Conservation (phyloP, 805 yeast genomes). For the Komagataella phaffii region DNA sequence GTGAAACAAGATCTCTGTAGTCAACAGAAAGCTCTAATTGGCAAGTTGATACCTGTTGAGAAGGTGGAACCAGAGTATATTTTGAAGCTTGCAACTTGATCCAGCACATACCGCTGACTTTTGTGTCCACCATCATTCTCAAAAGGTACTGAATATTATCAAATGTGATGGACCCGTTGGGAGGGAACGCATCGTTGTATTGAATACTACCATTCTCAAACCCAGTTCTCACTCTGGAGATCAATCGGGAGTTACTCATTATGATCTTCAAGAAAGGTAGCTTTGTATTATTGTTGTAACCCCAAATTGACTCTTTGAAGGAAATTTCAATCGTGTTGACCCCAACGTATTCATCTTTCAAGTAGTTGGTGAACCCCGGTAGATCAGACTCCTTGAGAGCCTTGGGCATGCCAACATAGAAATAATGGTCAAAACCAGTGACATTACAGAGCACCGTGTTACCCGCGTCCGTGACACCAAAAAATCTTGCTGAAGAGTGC, state of each 20-base stretch:
- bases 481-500: conserved; percentile 61
- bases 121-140: conserved; percentile 85
- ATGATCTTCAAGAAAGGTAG: conserved; percentile 69
- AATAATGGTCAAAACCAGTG: conserved; percentile 77
- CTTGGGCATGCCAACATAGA: conserved; percentile 83
- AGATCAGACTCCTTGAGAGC: conserved; percentile 52
- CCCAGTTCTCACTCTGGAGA: conserved; percentile 58
- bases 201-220: conserved; percentile 75
- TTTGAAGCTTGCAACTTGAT: conserved; percentile 70
- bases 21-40: conserved; percentile 73
- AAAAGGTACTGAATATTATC: conserved; percentile 83
- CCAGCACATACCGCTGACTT: conserved; percentile 96
- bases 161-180: conserved; percentile 54
- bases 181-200: conserved; percentile 50
- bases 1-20: conserved; percentile 59
- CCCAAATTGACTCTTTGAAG: conserved; percentile 85
- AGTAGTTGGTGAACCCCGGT: conserved; percentile 3
- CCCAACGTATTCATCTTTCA: conserved; percentile 39
- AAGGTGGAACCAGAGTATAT: conserved; percentile 32
- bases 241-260: conserved; percentile 49
- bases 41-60: conserved; percentile 48
- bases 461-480: conserved; percentile 87
- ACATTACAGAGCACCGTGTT: conserved; percentile 84
- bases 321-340: conserved; percentile 51
- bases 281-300: conserved; percentile 67